phyloP scores from a whole-genome alignment of 2,329 filamentous ascomycete genomes.

The Ambrosiella beaveri region DNA sequence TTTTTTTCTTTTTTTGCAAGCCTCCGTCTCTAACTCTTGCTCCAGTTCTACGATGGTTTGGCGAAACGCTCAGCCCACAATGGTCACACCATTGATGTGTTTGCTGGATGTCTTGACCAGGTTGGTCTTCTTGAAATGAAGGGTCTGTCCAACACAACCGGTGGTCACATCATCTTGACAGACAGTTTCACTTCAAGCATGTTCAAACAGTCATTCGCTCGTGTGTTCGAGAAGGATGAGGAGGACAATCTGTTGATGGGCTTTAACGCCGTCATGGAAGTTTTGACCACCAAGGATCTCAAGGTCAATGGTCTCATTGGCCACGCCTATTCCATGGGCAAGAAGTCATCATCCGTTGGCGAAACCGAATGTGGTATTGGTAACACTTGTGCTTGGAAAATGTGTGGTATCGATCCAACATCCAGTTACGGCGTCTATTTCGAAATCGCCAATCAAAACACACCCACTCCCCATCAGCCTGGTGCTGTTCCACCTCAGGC shows the following conservation, averaged over 20 bases:
- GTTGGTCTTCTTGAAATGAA: conserved; percentile 98
- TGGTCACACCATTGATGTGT: conserved; percentile 93
- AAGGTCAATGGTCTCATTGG: conserved; percentile 97
- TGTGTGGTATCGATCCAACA: conserved; percentile 92
- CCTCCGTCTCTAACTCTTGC: background rate
- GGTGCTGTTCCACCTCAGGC: conserved; percentile 50
- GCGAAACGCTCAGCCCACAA: conserved; percentile 93
- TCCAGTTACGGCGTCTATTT: conserved; percentile 95
- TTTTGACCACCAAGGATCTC: conserved; percentile 90
- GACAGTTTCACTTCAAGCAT: conserved; percentile 98
- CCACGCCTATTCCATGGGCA: conserved; percentile 90
- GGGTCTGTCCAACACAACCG: conserved; percentile 84
- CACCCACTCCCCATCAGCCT: conserved; percentile 64
- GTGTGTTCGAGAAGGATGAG: conserved; percentile 91
- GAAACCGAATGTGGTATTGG: conserved; percentile 97
- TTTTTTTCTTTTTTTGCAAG: conserved; percentile 16
- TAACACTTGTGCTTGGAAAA: conserved; percentile 98
- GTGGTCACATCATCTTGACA: conserved; percentile 94
- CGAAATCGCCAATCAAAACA: conserved; percentile 87
- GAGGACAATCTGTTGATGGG: conserved; percentile 94
- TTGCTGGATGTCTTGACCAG: conserved; percentile 92
- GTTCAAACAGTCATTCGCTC: conserved; percentile 97
- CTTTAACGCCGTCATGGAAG: conserved; percentile 91
- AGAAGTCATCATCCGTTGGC: conserved; percentile 91
- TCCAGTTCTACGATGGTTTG: conserved; percentile 82